These are phyloP conservation scores for Ministeria vibrans DNA, from an alignment of 78 protist genomes.

Conservation along the genomic window DNA sequence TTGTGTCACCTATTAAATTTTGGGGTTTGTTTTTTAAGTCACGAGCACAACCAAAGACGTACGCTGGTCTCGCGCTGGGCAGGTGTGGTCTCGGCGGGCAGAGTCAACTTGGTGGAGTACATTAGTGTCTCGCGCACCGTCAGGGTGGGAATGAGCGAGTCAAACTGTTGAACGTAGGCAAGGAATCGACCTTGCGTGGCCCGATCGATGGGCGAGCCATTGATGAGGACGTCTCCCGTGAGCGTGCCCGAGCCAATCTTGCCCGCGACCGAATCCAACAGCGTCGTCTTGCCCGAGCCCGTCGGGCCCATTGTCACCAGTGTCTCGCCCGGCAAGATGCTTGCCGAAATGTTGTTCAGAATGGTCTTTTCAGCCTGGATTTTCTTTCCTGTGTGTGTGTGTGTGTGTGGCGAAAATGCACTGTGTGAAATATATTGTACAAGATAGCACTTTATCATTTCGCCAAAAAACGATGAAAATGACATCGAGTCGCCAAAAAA, in stretches of 20 bases:
- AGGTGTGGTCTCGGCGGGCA: background rate
- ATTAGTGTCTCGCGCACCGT: conserved; percentile 69
- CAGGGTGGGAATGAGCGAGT: conserved; percentile 40
- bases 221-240: conserved; percentile 1
- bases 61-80: background rate
- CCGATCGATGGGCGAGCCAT: no score
- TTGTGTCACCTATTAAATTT: background rate
- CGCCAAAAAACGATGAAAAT: no score
- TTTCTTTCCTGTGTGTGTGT: no score
- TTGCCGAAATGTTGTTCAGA: no score
- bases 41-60: background rate
- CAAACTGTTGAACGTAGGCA: conserved; percentile 50
- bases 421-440: no score
- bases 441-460: no score
- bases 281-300: conserved; percentile 24
- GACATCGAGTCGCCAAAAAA: no score
- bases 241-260: background rate
- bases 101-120: conserved; percentile 42
- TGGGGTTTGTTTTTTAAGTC: no score
- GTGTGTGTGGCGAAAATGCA: no score
- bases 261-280: background rate
- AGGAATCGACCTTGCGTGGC: background rate
- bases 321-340: conserved; percentile 7
- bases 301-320: conserved; percentile 24
- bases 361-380: no score